Conservation (phyloP, 768 basidiomycete species). For the Amanita phalloides region DNA sequence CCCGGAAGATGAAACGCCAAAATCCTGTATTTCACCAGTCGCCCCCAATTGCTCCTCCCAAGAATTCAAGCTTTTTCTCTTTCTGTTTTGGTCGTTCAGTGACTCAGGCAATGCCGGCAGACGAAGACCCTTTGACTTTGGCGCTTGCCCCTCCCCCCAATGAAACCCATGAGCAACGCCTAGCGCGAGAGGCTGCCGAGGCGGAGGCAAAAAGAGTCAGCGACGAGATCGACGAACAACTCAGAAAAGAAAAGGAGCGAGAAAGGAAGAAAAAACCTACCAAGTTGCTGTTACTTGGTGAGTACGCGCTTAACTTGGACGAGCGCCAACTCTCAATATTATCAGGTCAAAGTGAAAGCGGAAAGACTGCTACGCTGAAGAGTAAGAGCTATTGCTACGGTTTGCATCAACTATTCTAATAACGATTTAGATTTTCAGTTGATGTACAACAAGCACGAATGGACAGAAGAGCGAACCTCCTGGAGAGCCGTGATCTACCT, state of each 20-base stretch:
- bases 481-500: slow-evolving; percentile 74
- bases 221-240: slow-evolving; percentile 68
- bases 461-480: slow-evolving; percentile 55
- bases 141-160: slow-evolving; percentile 53
- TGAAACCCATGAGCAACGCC: slow-evolving; percentile 49
- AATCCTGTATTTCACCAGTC: neutral
- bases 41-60: neutral
- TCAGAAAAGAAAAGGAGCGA: slow-evolving; percentile 47
- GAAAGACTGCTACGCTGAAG: slow-evolving; percentile 73
- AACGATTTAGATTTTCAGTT: slow-evolving; percentile 53
- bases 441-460: slow-evolving; percentile 59
- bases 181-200: slow-evolving; percentile 47
- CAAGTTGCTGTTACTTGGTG: slow-evolving; percentile 63
- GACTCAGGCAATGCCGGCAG: slow-evolving; percentile 11
- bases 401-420: slow-evolving; percentile 6
- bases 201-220: slow-evolving; percentile 51
- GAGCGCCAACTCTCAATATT: neutral
- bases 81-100: slow-evolving; percentile 11
- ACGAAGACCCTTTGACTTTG: slow-evolving; percentile 53
- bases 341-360: slow-evolving; percentile 61
- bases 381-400: slow-evolving; percentile 27
- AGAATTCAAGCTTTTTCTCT: neutral
- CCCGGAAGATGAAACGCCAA: neutral
- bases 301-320: slow-evolving; percentile 8
- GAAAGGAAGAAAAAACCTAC: slow-evolving; percentile 59